These are phyloP conservation scores for Chytridium lagenaria DNA, from an alignment of 371 early-diverging fungal genomes.

Conservation along the genomic window DNA sequence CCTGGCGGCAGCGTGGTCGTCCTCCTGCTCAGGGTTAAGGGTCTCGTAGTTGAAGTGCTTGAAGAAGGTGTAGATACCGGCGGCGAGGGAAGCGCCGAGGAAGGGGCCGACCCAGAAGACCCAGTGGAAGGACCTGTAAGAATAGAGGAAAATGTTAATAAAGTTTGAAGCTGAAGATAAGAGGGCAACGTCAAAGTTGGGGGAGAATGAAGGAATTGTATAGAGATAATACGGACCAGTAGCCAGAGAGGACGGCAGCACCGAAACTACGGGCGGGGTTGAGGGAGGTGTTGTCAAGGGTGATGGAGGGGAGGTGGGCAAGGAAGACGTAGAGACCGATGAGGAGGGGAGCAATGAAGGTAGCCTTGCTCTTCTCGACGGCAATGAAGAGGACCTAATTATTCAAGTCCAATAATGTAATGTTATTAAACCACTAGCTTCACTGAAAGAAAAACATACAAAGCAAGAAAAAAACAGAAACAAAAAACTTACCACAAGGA, in stretches of 20 bases:
- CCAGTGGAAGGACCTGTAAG: constrained; percentile 3
- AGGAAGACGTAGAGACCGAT: constrained; percentile 60
- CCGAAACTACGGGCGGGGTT: constrained; percentile 63
- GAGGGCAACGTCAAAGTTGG: too few relatives aligned
- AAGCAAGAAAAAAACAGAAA: not conserved
- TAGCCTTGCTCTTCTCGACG: constrained; percentile 54
- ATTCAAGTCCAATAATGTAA: not conserved
- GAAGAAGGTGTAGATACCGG: constrained; percentile 48
- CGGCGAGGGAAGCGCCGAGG: constrained; percentile 49
- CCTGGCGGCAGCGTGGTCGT: not conserved
- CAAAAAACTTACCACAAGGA: constrained; percentile 30
- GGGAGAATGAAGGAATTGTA: too few relatives aligned
- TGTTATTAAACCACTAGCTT: too few relatives aligned
- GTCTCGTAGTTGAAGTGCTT: constrained; percentile 35
- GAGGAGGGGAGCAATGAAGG: constrained; percentile 59
- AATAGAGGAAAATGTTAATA: constrained; percentile 32
- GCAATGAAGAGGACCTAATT: constrained; percentile 52
- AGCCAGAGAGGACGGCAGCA: constrained; percentile 50
- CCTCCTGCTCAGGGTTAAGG: constrained; percentile 38
- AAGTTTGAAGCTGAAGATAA: too few relatives aligned
- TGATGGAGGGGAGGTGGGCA: constrained; percentile 52
- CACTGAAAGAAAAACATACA: too few relatives aligned
- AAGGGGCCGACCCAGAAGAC: constrained; percentile 61
- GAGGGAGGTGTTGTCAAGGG: constrained; percentile 55
- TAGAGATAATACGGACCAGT: too few relatives aligned